Evolutionary conservation across 1,284 basidiomycete genomes (phyloP), one percentile per base, ranked within the genome.

Genomic region (Prillingera fragicola): DNA sequence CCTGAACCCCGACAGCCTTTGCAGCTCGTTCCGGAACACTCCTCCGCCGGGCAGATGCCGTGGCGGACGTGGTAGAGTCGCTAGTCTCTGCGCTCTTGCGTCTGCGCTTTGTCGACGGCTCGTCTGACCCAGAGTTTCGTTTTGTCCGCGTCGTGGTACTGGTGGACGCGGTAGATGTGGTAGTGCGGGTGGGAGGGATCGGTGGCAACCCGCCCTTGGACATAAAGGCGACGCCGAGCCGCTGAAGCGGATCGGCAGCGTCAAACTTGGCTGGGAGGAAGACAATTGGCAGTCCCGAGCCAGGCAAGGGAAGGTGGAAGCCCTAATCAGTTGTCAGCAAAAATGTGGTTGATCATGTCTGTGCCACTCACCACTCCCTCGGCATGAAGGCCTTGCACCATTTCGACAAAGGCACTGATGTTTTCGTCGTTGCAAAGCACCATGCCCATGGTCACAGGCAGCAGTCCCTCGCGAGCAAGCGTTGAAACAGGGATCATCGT

Each of bases 211-310:
- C 62, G 1, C 61, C 59, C 38, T 67, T 67, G 33, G 65, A 54
- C 67, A 69, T 67, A 49, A 58, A 66, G 0, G 67, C 67, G 12
- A 69, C 55, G 15, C 67, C 67, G 4, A 69, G 56, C 15, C 67
- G 54, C 27, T 67, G 63, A 2, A 69, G 52, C 0, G 58, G 57
- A 35, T 69, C 67, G 17, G 47, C 46, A 0, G 65, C 55, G 42
- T 69, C 60, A 45, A 69, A 69, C 56, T 69, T 69, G 23, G 65
- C 59, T 3, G 67, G 67, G 4, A 69, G 53, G 56, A 69, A 65
- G 22, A 69, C 62, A 18, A 69, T 60, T 0, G 67, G 67, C 19
- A 65, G 37, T 2, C 28, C 28, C 9, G 52, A 38, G 10, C 48
- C 43, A 1, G 59, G 54, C 24, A 54, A 54, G 3, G 63, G 58